A percentile compares a stretch with the other conserved stretches of the same genome.
Conservation (phyloP, 2,329 filamentous ascomycete species). For the Alternaria arborescens region DNA sequence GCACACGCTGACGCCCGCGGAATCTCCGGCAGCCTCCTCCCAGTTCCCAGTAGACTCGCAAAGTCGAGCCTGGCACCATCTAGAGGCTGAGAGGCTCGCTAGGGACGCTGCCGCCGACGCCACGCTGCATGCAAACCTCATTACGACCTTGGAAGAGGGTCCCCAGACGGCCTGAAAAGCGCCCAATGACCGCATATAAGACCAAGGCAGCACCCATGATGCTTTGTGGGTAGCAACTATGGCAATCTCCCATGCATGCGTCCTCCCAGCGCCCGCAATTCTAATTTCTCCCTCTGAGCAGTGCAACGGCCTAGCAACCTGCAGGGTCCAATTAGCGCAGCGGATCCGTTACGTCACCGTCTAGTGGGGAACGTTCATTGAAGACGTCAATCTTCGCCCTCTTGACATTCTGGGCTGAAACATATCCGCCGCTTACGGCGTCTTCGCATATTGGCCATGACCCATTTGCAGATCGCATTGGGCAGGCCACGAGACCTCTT, state of each 20-base stretch:
- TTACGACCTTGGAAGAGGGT: conserved; percentile 20
- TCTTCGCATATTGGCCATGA: conserved; percentile 5
- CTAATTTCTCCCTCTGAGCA: conserved; percentile 12
- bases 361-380: conserved; percentile 8
- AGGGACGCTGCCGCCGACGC: conserved; percentile 19
- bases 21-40: conserved; percentile 24
- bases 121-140: conserved; percentile 23
- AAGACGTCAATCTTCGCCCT: conserved; percentile 23
- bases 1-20: conserved; percentile 24
- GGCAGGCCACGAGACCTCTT: conserved; percentile 24
- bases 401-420: conserved; percentile 21
- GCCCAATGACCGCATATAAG: conserved; percentile 13
- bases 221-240: not conserved
- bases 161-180: conserved; percentile 2
- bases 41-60: conserved; percentile 19
- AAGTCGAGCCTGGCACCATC: conserved; percentile 15
- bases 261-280: conserved; percentile 9
- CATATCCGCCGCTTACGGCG: conserved; percentile 31
- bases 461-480: conserved; percentile 24
- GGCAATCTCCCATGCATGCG: conserved; percentile 11
- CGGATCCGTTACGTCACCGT: conserved; percentile 32
- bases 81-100: conserved; percentile 26
- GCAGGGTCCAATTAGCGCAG: conserved; percentile 25
- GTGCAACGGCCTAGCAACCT: conserved; percentile 20
- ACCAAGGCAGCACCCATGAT: conserved; percentile 5